Evolutionary conservation across 2,329 filamentous ascomycete species (phyloP).

Genomic region (Harringtonia aguacate): DNA sequence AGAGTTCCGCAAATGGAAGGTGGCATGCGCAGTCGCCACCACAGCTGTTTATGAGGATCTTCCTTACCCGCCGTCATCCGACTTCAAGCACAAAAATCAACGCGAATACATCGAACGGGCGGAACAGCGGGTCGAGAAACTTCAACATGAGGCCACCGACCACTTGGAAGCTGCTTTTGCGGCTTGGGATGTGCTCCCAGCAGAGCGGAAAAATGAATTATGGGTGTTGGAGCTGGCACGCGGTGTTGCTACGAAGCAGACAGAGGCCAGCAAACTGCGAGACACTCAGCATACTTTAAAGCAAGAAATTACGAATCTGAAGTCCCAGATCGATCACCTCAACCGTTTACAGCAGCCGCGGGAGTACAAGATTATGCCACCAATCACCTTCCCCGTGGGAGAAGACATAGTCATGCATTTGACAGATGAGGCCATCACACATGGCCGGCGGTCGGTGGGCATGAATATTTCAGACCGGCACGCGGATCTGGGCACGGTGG

Average conservation of each 20-base stretch:
- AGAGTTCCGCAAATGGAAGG: constrained; percentile 56
- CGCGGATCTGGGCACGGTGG: constrained; percentile 38
- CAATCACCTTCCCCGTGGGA: constrained; percentile 41
- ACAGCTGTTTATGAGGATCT: constrained; percentile 40
- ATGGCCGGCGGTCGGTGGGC: constrained; percentile 29
- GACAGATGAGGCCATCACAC: constrained; percentile 30
- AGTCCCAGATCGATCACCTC: constrained; percentile 47
- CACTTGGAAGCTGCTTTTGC: constrained; percentile 70
- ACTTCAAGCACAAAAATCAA: constrained; percentile 28
- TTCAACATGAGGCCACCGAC: constrained; percentile 59
- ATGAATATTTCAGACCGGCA: constrained; percentile 39
- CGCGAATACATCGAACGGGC: constrained; percentile 36
- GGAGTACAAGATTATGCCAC: constrained; percentile 44
- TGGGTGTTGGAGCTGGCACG: constrained; percentile 53
- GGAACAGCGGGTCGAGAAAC: constrained; percentile 40
- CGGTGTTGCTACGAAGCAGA: constrained; percentile 45
- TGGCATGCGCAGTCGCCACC: constrained; percentile 38
- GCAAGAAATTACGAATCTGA: constrained; percentile 48
- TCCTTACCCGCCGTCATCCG: constrained; percentile 32
- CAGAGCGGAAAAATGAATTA: constrained; percentile 44
- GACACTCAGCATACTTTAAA: constrained; percentile 37
- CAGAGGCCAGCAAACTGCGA: constrained; percentile 40
- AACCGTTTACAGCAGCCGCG: constrained; percentile 48
- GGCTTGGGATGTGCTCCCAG: constrained; percentile 60
- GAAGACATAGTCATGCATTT: constrained; percentile 35